Conservation (phyloP, 768 basidiomycete genomes). For the Suillus plorans region DNA sequence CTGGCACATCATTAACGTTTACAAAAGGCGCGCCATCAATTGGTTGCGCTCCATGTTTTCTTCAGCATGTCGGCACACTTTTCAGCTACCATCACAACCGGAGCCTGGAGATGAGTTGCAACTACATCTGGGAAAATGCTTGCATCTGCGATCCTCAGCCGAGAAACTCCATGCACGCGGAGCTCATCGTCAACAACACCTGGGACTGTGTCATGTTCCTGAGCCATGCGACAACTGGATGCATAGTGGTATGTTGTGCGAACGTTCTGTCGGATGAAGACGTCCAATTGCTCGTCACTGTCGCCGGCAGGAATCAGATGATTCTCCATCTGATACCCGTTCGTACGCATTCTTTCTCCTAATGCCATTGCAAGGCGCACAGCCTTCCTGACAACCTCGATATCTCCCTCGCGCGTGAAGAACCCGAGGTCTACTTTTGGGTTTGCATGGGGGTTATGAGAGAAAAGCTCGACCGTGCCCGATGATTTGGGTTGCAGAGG, state of each 20-base stretch:
- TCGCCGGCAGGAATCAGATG: neutral
- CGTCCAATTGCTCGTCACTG: constrained; percentile 5
- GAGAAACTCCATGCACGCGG: constrained; percentile 43
- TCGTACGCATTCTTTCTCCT: constrained; percentile 19
- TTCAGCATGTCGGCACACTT: constrained; percentile 37
- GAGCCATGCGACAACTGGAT: constrained; percentile 38
- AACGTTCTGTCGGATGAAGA: constrained; percentile 2
- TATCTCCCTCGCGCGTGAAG: neutral
- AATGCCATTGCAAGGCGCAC: constrained; percentile 13
- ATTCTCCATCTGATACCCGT: constrained; percentile 19
- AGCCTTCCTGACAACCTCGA: constrained; percentile 22
- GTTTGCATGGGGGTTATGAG: constrained; percentile 15
- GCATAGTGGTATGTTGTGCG: constrained; percentile 36
- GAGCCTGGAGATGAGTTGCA: constrained; percentile 34
- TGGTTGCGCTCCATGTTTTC: neutral
- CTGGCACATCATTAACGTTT: too few relatives aligned
- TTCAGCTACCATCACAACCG: constrained; percentile 35
- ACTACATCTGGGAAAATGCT: constrained; percentile 32
- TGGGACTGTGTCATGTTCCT: constrained; percentile 9
- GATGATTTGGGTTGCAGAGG: constrained; percentile 22
- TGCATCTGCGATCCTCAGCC: constrained; percentile 42
- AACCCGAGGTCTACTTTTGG: constrained; percentile 18
- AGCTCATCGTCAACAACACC: constrained; percentile 50
- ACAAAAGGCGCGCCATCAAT: too few relatives aligned
- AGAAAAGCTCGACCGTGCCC: constrained; percentile 21